Base-by-base conservation (phyloP, 441 rosid genomes). In the Iberis amara region DNA sequence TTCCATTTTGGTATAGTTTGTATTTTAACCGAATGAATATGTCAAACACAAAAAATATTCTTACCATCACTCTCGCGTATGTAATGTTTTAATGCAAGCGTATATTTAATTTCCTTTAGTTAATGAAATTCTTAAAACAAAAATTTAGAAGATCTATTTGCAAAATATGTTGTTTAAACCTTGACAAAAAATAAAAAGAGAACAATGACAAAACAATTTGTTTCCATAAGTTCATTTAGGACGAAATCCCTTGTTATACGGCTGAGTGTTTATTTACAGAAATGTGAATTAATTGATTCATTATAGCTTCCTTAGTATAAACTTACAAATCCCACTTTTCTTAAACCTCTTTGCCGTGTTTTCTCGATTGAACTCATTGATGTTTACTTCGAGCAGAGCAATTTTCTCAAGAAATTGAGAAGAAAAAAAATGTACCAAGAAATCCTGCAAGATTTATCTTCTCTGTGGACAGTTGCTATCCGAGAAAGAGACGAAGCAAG, bases 401-500 rank as follows among this genome's bases (percentile, higher is more conserved):
- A 7, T 32, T 32, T 43, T 12, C 2, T 21, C 42, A 32, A 23
- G 41, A 21, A 41, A 14, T 27, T 26, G n/a, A n/a, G n/a, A 18
- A 18, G 3, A 14, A 1, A 42, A 35, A 33, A 56, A 7, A 45
- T 44, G 61, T 27, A 35, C 14, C 24, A 56, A 44, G 52, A 56
- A 23, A 32, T 28, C 3, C 32, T 56, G 7, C 52, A 44, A 33
- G 39, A 15, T 11, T 44, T 33, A 9, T 44, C 4, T 13, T 2
- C 8, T 9, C 8, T 33, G 7, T 56, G 40, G 61, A 24, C 2
- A 21, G 7, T 11, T 32, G 42, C 43, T 12, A 5, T 44, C 43
- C 43, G 30, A 44, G 61, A 56, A 35, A 56, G 37, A 44, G 52
- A 56, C 24, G 61, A 56, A 44, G 51, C 61, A 56, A 56, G 35